Percentiles rank a stretch among this genome's conserved stretches.
These are phyloP conservation scores for Gymnopilus junonius DNA, from an alignment of 768 basidiomycete genomes.

Conservation along the genomic window DNA sequence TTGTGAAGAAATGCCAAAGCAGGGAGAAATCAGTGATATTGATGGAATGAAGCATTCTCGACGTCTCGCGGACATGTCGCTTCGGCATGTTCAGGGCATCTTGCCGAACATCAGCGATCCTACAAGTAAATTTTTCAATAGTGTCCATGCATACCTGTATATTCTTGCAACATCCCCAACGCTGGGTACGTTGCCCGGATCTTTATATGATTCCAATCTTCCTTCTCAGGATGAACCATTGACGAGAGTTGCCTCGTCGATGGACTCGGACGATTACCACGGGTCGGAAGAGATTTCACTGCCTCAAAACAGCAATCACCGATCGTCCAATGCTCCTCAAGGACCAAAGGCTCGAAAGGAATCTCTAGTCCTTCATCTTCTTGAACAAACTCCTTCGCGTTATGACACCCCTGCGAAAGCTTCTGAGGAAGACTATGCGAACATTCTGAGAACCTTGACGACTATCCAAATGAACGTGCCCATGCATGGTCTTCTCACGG, in stretches of 20 bases:
- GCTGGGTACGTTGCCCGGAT: constrained; percentile 51
- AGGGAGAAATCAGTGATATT: constrained; percentile 51
- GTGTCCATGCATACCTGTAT: constrained; percentile 80
- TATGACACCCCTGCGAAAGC: constrained; percentile 55
- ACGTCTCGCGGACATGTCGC: constrained; percentile 52
- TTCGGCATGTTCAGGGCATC: constrained; percentile 50
- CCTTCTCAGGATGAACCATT: constrained; percentile 33
- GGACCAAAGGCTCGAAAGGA: constrained; percentile 60
- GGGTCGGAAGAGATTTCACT: constrained; percentile 12
- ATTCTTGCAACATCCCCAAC: constrained; percentile 74
- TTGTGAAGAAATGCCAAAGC: constrained; percentile 71
- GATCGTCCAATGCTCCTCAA: constrained; percentile 47
- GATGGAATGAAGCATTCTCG: constrained; percentile 52
- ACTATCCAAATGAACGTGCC: constrained; percentile 77
- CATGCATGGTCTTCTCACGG: constrained; percentile 71
- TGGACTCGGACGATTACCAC: constrained; percentile 16
- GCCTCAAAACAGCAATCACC: constrained; percentile 22
- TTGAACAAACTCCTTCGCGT: constrained; percentile 50
- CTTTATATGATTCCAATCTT: constrained; percentile 41
- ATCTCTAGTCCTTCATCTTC: constrained; percentile 55
- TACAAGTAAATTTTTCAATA: constrained; percentile 75
- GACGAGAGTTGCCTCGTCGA: neutral
- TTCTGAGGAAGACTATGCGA: constrained; percentile 73
- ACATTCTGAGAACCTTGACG: constrained; percentile 68
- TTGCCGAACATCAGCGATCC: constrained; percentile 61